Percentiles rank a stretch among this genome's conserved stretches.
Evolutionary conservation across 768 basidiomycete species (phyloP).

Genomic region (Porphyrellus cyaneotinctus): DNA sequence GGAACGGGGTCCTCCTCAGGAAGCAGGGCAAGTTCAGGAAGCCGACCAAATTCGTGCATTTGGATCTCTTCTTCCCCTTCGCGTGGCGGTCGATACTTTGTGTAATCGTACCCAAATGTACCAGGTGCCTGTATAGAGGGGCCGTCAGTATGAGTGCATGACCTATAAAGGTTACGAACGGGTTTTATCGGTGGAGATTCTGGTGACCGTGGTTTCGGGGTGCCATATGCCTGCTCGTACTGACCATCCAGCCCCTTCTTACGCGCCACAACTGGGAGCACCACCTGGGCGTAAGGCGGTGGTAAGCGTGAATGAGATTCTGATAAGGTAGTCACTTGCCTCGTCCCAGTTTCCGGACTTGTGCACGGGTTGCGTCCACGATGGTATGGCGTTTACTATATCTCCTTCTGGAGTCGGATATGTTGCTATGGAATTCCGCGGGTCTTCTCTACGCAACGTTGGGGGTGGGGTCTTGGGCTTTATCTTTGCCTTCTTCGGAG

Average conservation of each 20-base stretch:
- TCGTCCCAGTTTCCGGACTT: slow-evolving; percentile 82
- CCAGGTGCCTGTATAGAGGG: slow-evolving; percentile 59
- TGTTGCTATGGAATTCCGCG: slow-evolving; percentile 57
- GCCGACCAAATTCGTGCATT: slow-evolving; percentile 64
- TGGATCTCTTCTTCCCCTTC: slow-evolving; percentile 44
- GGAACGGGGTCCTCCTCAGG: slow-evolving; percentile 5
- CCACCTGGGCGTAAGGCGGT: slow-evolving; percentile 48
- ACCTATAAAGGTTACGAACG: slow-evolving; percentile 38
- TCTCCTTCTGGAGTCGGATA: slow-evolving; percentile 62
- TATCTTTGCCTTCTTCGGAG: slow-evolving; percentile 39
- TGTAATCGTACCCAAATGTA: slow-evolving; percentile 73
- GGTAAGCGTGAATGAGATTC: slow-evolving; percentile 6
- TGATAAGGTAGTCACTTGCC: slow-evolving; percentile 36
- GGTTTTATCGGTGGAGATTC: slow-evolving; percentile 46
- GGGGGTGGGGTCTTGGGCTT: slow-evolving; percentile 33
- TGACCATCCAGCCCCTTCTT: slow-evolving; percentile 74
- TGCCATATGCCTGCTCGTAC: slow-evolving; percentile 69
- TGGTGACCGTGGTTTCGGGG: slow-evolving; percentile 48
- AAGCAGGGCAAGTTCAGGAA: slow-evolving; percentile 25
- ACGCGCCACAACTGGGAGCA: slow-evolving; percentile 78
- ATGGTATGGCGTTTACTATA: slow-evolving; percentile 71
- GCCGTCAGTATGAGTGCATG: neutral
- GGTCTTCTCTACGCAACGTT: slow-evolving; percentile 37
- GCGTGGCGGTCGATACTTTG: slow-evolving; percentile 59
- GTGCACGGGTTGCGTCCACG: slow-evolving; percentile 73